Conservation (phyloP, 208 protist genomes). For the Herpetomonas muscarum region DNA sequence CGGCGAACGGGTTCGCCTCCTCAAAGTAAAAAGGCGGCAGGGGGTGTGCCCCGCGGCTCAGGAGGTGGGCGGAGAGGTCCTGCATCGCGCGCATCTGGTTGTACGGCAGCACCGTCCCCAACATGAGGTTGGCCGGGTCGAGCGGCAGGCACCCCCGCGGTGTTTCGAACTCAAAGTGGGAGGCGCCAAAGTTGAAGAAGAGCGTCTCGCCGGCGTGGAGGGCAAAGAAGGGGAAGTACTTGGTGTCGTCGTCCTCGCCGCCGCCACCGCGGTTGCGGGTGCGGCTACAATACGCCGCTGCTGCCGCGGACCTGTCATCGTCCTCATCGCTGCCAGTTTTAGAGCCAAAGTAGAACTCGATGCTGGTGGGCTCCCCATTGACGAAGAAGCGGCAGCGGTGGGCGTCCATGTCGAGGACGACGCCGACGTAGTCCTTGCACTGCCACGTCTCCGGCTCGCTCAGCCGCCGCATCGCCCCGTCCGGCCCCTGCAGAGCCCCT, state of each 20-base stretch:
- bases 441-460: constrained; percentile 6
- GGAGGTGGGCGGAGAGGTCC: constrained; percentile 74
- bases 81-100: constrained; percentile 87
- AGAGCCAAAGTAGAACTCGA: constrained; percentile 45
- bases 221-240: constrained; percentile 73
- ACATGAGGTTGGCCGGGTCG: constrained; percentile 65
- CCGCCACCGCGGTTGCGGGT: constrained; percentile 2
- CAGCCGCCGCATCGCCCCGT: constrained; percentile 3
- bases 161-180: constrained; percentile 81
- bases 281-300: constrained; percentile 8
- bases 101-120: constrained; percentile 78
- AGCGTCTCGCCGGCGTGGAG: constrained; percentile 61
- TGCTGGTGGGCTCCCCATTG: constrained; percentile 48
- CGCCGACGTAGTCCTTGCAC: constrained; percentile 73
- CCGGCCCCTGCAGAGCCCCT: constrained; percentile 34
- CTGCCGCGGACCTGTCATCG: constrained; percentile 19
- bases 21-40: constrained; percentile 86
- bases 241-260: constrained; percentile 11
- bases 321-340: constrained; percentile 17
- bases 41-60: constrained; percentile 42
- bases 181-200: constrained; percentile 81
- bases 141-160: constrained; percentile 75
- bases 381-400: constrained; percentile 64
- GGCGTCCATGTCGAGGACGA: constrained; percentile 64
- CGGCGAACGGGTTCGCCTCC: constrained; percentile 79